Evolutionary conservation across 495 filamentous ascomycete genomes (phyloP), one percentile per base, ranked within the genome.

Genomic region (Cairneyella variabilis): DNA sequence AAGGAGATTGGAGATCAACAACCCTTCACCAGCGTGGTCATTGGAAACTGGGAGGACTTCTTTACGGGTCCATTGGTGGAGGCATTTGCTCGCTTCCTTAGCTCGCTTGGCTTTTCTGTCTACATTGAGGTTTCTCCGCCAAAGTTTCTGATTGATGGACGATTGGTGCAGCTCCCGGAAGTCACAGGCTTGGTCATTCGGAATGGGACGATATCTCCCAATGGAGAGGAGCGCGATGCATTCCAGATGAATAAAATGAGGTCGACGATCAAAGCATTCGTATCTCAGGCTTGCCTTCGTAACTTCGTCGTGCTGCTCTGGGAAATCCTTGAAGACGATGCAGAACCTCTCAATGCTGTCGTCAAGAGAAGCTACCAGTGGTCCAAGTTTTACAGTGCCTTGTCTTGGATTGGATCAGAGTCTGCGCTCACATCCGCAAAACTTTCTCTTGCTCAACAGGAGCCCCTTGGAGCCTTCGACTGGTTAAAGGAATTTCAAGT

Each of bases 381-480:
- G 75, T 79, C 71, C 55, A 76, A 69, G 32, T 83, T 79, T 49
- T 79, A 83, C 64, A 80, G 74, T 51, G 73, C 73, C 3, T 60
- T 81, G 14, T 58, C 71, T 2, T 82, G 73, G 73, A 76, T 82
- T 45, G 71, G 76, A 8, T 42, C 70, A 16, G 59, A 66, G 23
- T 62, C 68, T 14, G 72, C 77, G 9, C 60, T 82, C 10, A 55
- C 55, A 14, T 50, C 38, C 12, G 45, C 53, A 2, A 4, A 50
- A 11, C 10, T 38, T 9, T 56, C 46, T 16, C 16, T 48, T 14
- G 63, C 78, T 55, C 71, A 75, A 12, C 36, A 62, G 1, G 74
- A 80, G 54, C 79, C 79, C 9, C 69, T 83, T 2, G 73, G 77
- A 10, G 75, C 78, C n/a, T 80, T 83, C 56, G 69, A 76, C 34